These are phyloP conservation scores for Pichia kudriavzevii DNA, from an alignment of 1,139 yeast species.

Conservation along the genomic window DNA sequence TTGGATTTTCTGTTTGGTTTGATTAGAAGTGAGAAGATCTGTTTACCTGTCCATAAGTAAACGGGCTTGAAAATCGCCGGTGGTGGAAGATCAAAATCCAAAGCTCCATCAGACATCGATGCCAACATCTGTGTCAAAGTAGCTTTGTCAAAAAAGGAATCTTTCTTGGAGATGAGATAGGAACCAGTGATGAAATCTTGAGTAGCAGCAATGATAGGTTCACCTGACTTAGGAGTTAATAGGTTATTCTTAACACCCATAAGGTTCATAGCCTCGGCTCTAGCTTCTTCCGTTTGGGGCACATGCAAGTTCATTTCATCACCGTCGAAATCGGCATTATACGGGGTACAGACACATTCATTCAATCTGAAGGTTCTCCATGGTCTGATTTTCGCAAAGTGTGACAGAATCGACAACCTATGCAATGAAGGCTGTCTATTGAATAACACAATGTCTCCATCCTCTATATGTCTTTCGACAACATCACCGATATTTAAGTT, in stretches of 20 bases:
- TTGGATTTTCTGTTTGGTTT: slow-evolving; percentile 70
- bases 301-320: slow-evolving; percentile 99
- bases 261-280: slow-evolving; percentile 93
- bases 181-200: slow-evolving; percentile 99
- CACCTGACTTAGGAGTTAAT: slow-evolving; percentile 95
- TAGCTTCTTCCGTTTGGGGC: slow-evolving; percentile 98
- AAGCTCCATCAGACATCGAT: slow-evolving; percentile 92
- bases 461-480: slow-evolving; percentile 97
- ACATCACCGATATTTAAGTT: slow-evolving; percentile 79
- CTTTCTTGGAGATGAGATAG: slow-evolving; percentile 85
- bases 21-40: slow-evolving; percentile 80
- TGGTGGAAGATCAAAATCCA: slow-evolving; percentile 89
- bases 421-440: slow-evolving; percentile 98
- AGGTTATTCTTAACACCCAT: slow-evolving; percentile 98
- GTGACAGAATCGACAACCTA: slow-evolving; percentile 87
- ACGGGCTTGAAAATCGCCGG: slow-evolving; percentile 90
- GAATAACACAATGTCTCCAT: slow-evolving; percentile 91
- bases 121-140: slow-evolving; percentile 73
- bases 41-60: slow-evolving; percentile 95
- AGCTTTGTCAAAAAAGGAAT: slow-evolving; percentile 85
- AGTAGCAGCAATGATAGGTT: slow-evolving; percentile 98
- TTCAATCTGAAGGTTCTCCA: slow-evolving; percentile 97
- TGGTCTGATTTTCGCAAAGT: slow-evolving; percentile 91
- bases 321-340: slow-evolving; percentile 99
- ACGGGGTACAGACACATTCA: slow-evolving; percentile 99